Conservation (phyloP, 148 eudicot species). For the Dianthus caryophyllus region DNA sequence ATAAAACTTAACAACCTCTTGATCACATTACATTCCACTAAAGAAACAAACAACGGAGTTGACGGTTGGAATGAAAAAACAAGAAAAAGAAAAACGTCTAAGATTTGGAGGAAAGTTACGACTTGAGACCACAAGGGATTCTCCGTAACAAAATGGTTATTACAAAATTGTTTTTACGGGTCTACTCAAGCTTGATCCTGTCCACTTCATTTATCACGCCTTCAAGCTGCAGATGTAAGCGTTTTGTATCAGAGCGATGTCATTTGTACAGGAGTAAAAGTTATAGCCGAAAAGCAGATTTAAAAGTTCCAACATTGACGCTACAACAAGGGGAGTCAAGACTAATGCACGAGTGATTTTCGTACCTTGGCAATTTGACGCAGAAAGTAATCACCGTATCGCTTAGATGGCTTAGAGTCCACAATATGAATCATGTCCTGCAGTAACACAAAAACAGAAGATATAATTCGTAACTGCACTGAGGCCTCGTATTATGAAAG, state of each 20-base stretch:
- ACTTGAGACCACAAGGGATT: not conserved
- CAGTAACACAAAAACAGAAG: conserved; percentile 16
- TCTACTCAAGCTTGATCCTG: conserved; percentile 68
- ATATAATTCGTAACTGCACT: not conserved
- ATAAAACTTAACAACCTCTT: not conserved
- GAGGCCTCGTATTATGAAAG: not conserved
- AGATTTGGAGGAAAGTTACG: not conserved
- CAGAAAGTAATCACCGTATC: conserved; percentile 83
- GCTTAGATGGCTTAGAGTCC: conserved; percentile 68
- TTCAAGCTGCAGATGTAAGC: conserved; percentile 64
- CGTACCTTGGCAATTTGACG: conserved; percentile 88
- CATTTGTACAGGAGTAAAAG: not conserved
- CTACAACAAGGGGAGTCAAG: not conserved
- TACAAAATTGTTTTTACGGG: conserved; percentile 1
- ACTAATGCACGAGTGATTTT: not conserved
- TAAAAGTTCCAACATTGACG: not conserved
- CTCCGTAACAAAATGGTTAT: not conserved
- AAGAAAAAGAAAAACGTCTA: not conserved
- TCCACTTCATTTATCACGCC: conserved; percentile 79
- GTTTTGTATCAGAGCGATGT: not conserved
- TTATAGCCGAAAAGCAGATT: too few species aligned
- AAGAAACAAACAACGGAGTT: not conserved
- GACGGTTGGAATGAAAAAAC: not conserved
- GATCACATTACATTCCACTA: not conserved
- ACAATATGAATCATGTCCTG: conserved; percentile 75